Percentiles rank a stretch among this genome's conserved stretches.
These are phyloP conservation scores for Pythium oligandrum DNA, from an alignment of 352 stramenopile species.

Conservation along the genomic window DNA sequence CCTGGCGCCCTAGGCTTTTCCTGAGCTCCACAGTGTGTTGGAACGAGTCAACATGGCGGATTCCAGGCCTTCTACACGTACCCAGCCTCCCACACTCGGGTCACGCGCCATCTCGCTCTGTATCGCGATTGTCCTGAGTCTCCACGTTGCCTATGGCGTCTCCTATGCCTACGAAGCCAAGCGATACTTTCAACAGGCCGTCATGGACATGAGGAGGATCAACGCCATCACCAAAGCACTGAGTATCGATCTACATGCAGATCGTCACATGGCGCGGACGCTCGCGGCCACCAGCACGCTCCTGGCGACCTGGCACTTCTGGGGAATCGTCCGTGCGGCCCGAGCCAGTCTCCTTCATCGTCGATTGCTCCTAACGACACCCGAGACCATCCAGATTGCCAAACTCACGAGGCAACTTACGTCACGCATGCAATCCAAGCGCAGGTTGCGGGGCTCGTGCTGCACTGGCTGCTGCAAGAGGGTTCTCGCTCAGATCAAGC, in stretches of 20 bases:
- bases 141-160: slow-evolving; percentile 3
- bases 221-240: slow-evolving; percentile 4
- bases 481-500: too few relatives aligned
- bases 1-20: too few relatives aligned
- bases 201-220: background rate
- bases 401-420: slow-evolving; percentile 1
- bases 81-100: background rate
- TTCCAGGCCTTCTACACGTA: too few relatives aligned
- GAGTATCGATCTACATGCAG: background rate
- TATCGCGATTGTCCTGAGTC: slow-evolving; percentile 1
- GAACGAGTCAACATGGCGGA: too few relatives aligned
- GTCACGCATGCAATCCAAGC: background rate
- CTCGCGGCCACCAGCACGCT: slow-evolving; percentile 2
- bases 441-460: background rate
- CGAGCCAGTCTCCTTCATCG: slow-evolving; percentile 4
- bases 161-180: slow-evolving; percentile 7
- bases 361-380: slow-evolving; percentile 5
- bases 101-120: background rate
- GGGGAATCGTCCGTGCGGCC: slow-evolving; percentile 1
- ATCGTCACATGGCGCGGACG: background rate
- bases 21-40: too few relatives aligned
- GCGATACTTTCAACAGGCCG: slow-evolving; percentile 1
- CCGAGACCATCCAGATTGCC: background rate
- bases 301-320: slow-evolving; percentile 5
- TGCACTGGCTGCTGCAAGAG: background rate